A percentile compares a stretch with the other conserved stretches of the same genome.
phyloP scores from a whole-genome alignment of 805 yeast species.

The Blastobotrys attinorum region DNA sequence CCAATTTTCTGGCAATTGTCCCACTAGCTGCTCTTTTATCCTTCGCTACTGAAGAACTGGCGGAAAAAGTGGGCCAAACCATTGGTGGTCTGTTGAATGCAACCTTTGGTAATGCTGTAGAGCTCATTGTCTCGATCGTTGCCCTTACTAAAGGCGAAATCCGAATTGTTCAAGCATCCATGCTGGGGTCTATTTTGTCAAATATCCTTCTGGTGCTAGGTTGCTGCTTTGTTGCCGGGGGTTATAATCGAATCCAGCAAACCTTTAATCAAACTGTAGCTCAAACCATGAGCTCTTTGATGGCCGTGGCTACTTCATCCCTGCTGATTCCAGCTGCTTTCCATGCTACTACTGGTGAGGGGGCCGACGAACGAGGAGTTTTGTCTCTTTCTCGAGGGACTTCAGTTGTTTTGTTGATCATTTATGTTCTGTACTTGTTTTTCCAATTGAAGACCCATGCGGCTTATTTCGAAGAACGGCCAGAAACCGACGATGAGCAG shows the following conservation, averaged over 20 bases:
- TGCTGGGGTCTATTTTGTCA: conserved; percentile 90
- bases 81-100: conserved; percentile 93
- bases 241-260: conserved; percentile 78
- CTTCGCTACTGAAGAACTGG: conserved; percentile 86
- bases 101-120: conserved; percentile 96
- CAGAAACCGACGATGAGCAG: conserved; percentile 15
- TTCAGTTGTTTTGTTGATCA: conserved; percentile 63
- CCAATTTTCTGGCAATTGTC: conserved; percentile 83
- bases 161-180: conserved; percentile 91
- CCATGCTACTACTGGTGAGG: conserved; percentile 56
- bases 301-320: conserved; percentile 86
- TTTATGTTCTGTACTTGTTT: conserved; percentile 69
- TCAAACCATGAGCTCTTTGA: conserved; percentile 90
- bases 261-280: conserved; percentile 93
- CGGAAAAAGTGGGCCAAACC: conserved; percentile 84
- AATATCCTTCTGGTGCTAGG: conserved; percentile 86
- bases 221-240: conserved; percentile 93
- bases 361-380: conserved; percentile 34
- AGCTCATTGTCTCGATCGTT: conserved; percentile 85
- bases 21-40: conserved; percentile 89
- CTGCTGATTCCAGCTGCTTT: conserved; percentile 93
- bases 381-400: conserved; percentile 79
- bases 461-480: conserved; percentile 53
- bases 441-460: conserved; percentile 90
- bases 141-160: conserved; percentile 83